Base-by-base conservation (phyloP, 345 rosid genomes). In the Atalantia buxifolia region DNA sequence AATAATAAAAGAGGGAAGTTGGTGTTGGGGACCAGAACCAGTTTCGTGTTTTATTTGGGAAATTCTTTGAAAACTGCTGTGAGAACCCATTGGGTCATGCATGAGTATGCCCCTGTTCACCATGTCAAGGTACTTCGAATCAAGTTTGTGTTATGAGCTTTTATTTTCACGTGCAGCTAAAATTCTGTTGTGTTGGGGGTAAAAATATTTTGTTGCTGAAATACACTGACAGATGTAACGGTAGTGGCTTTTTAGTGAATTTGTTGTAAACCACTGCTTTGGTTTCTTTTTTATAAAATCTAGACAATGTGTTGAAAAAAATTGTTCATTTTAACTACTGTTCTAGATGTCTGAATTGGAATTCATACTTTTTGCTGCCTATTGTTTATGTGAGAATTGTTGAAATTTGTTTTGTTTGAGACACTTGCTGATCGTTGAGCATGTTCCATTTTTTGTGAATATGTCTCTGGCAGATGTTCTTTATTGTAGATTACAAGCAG, bases 61-160 rank as follows among this genome's bases (percentile, higher is more conserved):
- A 66, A 70, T 75, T 84, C 88, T 1, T 60, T 18, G 9, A 72
- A 76, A 71, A 64, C 12, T 66, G 85, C 85, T 1, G 78, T 81
- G 13, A 81, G 80, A 81, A 87, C 91, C 19, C 79, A 82, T 2
- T 89, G 92, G 90, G 59, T 85, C 10, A 66, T 91, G 86, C 74
- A 85, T 22, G 90, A 88, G 78, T 91, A 88, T 75, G 83, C 88
- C 3, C 86, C 84, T 22, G 73, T 75, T 57, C 81, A 79, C 50
- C 85, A 75, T 72, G 53, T 63, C 25, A 55, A 83, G 94, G 94
- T 90, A 81, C 42, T 36, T 38, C 28, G 5, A 48, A 22, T 64
- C 12, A 21, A 75, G 36, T 22, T 75, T 75, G 27, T 45, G 40
- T 42, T 40, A 6, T 45, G 70, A 35, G 21, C 8, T 50, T 3